phyloP scores from a whole-genome alignment of 495 filamentous ascomycete species.

The Beverwykella pulmonaria region DNA sequence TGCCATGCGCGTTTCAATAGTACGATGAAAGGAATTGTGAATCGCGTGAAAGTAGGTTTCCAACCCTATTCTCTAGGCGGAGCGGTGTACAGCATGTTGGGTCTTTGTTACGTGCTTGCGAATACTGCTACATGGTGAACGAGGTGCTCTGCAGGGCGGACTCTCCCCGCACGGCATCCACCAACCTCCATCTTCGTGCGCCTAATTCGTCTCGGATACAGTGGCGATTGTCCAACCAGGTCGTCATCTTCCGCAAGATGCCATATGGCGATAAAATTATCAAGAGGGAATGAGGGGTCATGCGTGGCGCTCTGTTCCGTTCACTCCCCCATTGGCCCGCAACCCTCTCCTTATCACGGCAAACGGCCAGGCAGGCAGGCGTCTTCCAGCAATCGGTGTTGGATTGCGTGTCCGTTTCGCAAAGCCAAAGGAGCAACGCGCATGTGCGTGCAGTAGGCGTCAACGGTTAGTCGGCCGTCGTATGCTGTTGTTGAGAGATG shows the following conservation, averaged over 20 bases:
- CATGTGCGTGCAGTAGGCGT: not conserved
- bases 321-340: conserved; percentile 10
- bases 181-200: not conserved
- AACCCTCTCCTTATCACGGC: conserved; percentile 6
- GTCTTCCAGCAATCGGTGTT: not conserved
- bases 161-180: not conserved
- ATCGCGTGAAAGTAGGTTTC: too few relatives aligned
- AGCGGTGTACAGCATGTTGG: too few relatives aligned
- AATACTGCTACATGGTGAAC: too few relatives aligned
- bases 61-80: too few relatives aligned
- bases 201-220: not conserved
- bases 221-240: not conserved
- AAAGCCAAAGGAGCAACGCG: not conserved
- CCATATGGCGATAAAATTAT: conserved; percentile 2
- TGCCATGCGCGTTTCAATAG: too few relatives aligned
- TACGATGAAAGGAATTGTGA: too few relatives aligned
- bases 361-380: not conserved
- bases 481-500: not conserved
- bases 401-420: not conserved
- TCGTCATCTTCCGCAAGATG: not conserved
- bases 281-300: conserved; percentile 9
- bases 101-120: too few relatives aligned
- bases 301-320: conserved; percentile 12
- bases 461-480: not conserved
- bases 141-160: too few relatives aligned